Evolutionary conservation across 2,329 filamentous ascomycete genomes (phyloP), one percentile per base, ranked within the genome.

Genomic region (Trichoderma sp.): DNA sequence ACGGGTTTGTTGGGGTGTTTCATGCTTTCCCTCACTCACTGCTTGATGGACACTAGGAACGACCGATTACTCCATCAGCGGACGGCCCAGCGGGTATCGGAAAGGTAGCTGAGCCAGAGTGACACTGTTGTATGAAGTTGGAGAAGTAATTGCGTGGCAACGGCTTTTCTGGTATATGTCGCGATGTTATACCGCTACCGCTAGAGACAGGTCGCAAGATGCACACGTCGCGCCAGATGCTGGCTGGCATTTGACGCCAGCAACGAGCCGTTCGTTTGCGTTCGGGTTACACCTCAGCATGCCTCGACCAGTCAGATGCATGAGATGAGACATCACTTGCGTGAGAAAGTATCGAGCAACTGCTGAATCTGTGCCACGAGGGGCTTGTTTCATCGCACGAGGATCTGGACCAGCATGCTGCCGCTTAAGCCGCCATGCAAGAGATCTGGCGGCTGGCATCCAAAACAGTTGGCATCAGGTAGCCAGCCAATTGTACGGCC

Each of bases 311-410:
- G 39, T 68, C 60, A 39, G 22, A 37, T 32, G 27, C 25, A 17
- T 39, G 34, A 25, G 42, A 27, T 34, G 48, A 45, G 61, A 56
- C 13, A 56, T 35, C 50, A 57, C 45, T 48, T 53, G 56, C n/a
- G 27, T 66, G 50, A 37, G 45, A n/a, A 69, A 35, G 22, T 37
- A 64, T 25, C 48, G 60, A 64, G 54, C 34, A 53, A 45, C 59
- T 69, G 79, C 75, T 78, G 79, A 73, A 77, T 76, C 70, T 73
- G 80, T 81, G 76, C 70, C 68, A 80, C 73, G 35, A 59, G 37
- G 63, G 35, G 13, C 45, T 29, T 27, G 65, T 64, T 64, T 67
- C 53, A 56, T 53, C 57, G 45, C 64, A 54, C 52, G 54, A 61
- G 61, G 61, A 68, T 50, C 48, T 67, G 57, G 35, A 48, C 57